Conservation (phyloP, 345 rosid species). For the Eutrema heterophyllum region DNA sequence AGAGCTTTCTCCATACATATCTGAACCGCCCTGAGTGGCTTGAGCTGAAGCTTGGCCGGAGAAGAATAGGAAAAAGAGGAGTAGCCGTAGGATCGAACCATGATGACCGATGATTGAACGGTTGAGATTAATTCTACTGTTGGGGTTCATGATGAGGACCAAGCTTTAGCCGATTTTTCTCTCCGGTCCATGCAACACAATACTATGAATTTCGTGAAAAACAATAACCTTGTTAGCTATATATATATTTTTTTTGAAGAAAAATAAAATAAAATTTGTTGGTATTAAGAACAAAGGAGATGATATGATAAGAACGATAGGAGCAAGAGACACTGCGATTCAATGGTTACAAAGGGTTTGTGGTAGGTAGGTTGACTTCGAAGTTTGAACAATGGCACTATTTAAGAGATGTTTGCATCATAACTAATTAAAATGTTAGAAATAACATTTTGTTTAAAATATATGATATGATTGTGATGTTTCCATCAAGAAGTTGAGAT, state of each 20-base stretch:
- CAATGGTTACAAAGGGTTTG: slow-evolving; percentile 12
- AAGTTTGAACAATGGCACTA: slow-evolving; percentile 23
- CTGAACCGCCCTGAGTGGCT: slow-evolving; percentile 9
- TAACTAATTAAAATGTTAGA: neutral
- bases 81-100: neutral
- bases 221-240: neutral
- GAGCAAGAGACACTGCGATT: neutral
- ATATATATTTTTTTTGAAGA: neutral
- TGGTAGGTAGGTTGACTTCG: slow-evolving; percentile 23
- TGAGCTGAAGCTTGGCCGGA: slow-evolving; percentile 27
- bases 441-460: neutral
- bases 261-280: neutral
- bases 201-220: neutral
- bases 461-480: slow-evolving; percentile 10
- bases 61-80: slow-evolving; percentile 17
- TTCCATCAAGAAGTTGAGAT: slow-evolving; percentile 25
- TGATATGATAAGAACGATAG: neutral
- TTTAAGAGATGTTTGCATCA: slow-evolving; percentile 18
- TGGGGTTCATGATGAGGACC: slow-evolving; percentile 23
- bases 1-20: neutral
- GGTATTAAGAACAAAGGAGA: neutral
- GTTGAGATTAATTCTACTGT: neutral
- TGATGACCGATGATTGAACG: neutral
- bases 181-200: slow-evolving; percentile 18
- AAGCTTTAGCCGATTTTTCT: slow-evolving; percentile 1